phyloP scores from a whole-genome alignment of 179 eudicot species.

The Corrigiola litoralis region DNA sequence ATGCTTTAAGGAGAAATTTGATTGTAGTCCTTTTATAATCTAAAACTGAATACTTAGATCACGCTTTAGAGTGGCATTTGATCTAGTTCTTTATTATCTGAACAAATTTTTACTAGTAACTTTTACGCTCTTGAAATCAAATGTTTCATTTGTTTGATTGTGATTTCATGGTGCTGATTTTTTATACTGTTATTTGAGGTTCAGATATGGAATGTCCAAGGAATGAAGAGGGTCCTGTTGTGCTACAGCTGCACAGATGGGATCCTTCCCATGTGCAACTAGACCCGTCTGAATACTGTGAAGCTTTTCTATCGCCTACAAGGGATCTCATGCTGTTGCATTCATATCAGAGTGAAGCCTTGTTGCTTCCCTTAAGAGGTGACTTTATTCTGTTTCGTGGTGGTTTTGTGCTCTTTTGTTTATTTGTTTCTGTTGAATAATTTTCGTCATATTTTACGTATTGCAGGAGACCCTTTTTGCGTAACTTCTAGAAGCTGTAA shows the following conservation, averaged over 20 bases:
- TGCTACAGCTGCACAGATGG: conserved; percentile 84
- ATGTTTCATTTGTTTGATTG: neutral
- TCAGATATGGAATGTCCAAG: conserved; percentile 22
- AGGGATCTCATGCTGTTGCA: conserved; percentile 64
- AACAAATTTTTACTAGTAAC: no score
- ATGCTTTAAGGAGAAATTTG: no score
- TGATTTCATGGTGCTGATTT: conserved; percentile 2
- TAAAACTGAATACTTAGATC: no score
- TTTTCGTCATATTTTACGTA: neutral
- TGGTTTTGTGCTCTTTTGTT: neutral
- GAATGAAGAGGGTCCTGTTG: conserved; percentile 48
- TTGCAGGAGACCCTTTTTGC: conserved; percentile 46
- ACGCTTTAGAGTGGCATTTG: no score
- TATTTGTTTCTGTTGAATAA: neutral
- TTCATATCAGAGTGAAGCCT: conserved; percentile 62
- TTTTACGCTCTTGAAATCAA: neutral
- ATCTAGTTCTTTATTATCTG: no score
- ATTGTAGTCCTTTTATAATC: no score
- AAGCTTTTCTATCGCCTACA: conserved; percentile 87
- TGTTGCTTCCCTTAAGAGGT: conserved; percentile 70
- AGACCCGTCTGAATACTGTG: conserved; percentile 53
- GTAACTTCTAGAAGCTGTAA: conserved; percentile 30
- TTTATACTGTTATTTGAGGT: conserved; percentile 4
- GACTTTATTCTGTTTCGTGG: conserved; percentile 15
- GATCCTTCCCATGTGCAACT: conserved; percentile 38